Evolutionary conservation across 495 filamentous ascomycete species (phyloP).

Genomic region (Friedmanniomyces endolithicus): DNA sequence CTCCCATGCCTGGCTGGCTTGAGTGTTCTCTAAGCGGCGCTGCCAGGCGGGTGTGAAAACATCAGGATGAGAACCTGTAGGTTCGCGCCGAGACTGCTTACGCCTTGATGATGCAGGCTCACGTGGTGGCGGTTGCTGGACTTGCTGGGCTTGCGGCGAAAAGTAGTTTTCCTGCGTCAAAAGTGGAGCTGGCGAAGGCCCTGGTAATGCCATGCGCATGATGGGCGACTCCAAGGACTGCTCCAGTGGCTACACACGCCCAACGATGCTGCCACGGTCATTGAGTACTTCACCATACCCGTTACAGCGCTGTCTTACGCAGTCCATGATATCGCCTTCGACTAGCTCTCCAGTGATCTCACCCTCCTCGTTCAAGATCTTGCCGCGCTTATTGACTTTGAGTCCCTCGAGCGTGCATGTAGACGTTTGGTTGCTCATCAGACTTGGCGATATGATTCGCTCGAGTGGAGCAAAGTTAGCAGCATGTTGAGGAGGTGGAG

Average conservation of each 20-base stretch:
- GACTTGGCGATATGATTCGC: background rate
- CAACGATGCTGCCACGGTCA: slow-evolving; percentile 37
- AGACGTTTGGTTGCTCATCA: slow-evolving; percentile 30
- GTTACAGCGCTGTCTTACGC: slow-evolving; percentile 38
- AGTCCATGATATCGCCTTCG: slow-evolving; percentile 36
- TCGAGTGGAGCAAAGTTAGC: background rate
- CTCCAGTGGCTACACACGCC: slow-evolving; percentile 28
- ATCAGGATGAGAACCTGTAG: background rate
- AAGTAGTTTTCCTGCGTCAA: background rate
- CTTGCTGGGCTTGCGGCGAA: no score
- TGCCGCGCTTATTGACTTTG: slow-evolving; percentile 44
- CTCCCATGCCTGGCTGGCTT: background rate
- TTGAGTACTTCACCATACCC: slow-evolving; percentile 40
- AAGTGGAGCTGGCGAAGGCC: background rate
- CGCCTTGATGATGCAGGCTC: background rate
- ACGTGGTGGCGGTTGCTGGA: background rate
- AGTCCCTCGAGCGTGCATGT: slow-evolving; percentile 37
- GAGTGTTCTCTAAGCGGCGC: background rate
- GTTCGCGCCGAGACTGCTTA: background rate
- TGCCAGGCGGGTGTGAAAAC: slow-evolving; percentile 12
- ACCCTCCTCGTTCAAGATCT: slow-evolving; percentile 41
- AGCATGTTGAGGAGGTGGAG: background rate
- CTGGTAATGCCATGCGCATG: background rate
- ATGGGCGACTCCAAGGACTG: background rate
- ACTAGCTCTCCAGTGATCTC: slow-evolving; percentile 39